These are phyloP conservation scores for Nitzschia palea DNA, from an alignment of 108 stramenopile species.

Conservation along the genomic window DNA sequence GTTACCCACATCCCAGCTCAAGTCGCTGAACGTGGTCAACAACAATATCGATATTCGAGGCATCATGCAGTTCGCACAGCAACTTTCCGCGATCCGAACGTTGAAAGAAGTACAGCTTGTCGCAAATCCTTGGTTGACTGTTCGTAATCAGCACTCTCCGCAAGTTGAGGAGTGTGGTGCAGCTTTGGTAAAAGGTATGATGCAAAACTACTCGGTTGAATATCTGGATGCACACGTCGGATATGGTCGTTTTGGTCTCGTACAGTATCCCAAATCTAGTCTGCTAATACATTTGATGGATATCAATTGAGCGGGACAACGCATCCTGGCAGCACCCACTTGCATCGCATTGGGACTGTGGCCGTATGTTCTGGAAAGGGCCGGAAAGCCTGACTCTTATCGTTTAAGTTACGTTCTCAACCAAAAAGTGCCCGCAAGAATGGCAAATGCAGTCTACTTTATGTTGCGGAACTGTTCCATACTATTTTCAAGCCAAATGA, in stretches of 20 bases:
- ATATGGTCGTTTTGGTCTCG: too few species aligned
- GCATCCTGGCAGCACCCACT: not conserved
- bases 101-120: not conserved
- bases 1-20: not conserved
- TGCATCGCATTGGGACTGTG: constrained; percentile 4
- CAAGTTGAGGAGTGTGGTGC: not conserved
- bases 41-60: not conserved
- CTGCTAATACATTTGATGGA: not conserved
- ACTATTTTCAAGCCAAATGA: not conserved
- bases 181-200: not conserved
- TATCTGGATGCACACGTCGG: constrained; percentile 23
- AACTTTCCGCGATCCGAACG: not conserved
- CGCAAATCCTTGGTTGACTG: constrained; percentile 4
- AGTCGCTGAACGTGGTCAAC: constrained; percentile 1
- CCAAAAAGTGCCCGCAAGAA: not conserved
- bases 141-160: not conserved
- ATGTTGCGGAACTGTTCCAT: constrained; percentile 3
- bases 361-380: constrained; percentile 12
- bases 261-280: too few species aligned
- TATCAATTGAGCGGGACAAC: constrained; percentile 13
- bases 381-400: not conserved
- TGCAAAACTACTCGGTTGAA: constrained; percentile 4
- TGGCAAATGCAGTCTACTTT: not conserved
- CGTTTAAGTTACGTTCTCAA: too few species aligned
- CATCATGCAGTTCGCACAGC: not conserved